Conservation (phyloP, 2,329 filamentous ascomycete species). For the Xylariales sp. region DNA sequence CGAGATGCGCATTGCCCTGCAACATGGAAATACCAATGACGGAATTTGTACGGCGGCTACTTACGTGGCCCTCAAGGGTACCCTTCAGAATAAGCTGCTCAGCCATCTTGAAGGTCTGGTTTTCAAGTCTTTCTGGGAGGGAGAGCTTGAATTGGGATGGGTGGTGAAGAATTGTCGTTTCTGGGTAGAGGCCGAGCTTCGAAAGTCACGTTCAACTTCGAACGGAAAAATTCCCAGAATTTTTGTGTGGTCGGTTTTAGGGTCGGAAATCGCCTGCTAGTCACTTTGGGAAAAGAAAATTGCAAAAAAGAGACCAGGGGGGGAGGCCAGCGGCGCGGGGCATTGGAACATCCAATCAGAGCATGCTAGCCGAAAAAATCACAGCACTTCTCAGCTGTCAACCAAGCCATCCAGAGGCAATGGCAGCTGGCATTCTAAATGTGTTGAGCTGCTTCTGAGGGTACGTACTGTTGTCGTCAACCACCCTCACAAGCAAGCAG, state of each 20-base stretch:
- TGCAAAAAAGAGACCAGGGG: background rate
- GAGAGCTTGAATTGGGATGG: conserved; percentile 21
- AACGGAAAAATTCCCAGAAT: conserved; percentile 16
- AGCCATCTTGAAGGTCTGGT: conserved; percentile 57
- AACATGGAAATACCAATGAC: conserved; percentile 17
- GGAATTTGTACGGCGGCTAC: conserved; percentile 29
- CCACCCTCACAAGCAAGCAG: too few relatives aligned
- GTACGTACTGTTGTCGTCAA: too few relatives aligned
- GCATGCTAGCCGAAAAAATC: too few relatives aligned
- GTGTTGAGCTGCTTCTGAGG: too few relatives aligned
- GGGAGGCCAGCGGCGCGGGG: too few relatives aligned
- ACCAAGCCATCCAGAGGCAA: too few relatives aligned
- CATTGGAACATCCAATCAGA: too few relatives aligned
- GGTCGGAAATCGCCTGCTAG: conserved; percentile 32
- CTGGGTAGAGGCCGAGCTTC: conserved; percentile 9
- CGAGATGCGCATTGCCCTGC: conserved; percentile 13
- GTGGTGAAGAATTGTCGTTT: conserved; percentile 29
- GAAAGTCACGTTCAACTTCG: conserved; percentile 38
- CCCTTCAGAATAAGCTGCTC: conserved; percentile 95
- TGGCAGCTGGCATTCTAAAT: too few relatives aligned
- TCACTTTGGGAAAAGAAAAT: too few relatives aligned
- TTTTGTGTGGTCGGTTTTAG: conserved; percentile 51
- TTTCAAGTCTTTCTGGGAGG: conserved; percentile 9
- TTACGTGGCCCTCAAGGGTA: conserved; percentile 93
- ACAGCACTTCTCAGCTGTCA: too few relatives aligned